Evolutionary conservation across 257 asterid species (phyloP).

Genomic region (Buddleja alternifolia): DNA sequence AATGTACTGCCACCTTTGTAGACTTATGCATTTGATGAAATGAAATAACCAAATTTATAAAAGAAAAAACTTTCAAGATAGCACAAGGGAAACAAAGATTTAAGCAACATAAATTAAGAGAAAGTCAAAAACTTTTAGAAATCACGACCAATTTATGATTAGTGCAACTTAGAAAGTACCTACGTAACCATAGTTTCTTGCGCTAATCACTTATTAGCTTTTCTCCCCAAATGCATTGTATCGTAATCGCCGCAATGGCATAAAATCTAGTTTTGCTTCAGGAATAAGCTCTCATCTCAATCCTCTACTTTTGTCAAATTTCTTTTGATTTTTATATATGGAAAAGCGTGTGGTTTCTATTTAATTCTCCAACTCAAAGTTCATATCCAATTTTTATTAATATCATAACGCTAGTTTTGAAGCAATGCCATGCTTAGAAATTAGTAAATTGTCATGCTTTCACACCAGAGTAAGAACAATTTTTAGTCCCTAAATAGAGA

Average conservation of each 20-base stretch:
- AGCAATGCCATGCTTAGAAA: slow-evolving; percentile 32
- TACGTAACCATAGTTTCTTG: too few species aligned
- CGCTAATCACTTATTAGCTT: not conserved
- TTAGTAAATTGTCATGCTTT: slow-evolving; percentile 18
- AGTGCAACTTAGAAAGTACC: not conserved
- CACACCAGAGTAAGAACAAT: slow-evolving; percentile 21
- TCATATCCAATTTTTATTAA: not conserved
- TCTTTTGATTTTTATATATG: slow-evolving; percentile 12
- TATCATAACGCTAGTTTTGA: slow-evolving; percentile 1
- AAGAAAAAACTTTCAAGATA: too few species aligned
- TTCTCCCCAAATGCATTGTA: slow-evolving; percentile 23
- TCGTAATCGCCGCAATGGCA: slow-evolving; percentile 35
- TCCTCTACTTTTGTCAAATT: not conserved
- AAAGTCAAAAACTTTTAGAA: slow-evolving; percentile 14
- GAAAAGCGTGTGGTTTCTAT: slow-evolving; percentile 36
- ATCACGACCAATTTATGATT: not conserved
- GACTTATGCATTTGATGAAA: too few species aligned
- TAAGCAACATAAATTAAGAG: slow-evolving; percentile 9
- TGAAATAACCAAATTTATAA: too few species aligned
- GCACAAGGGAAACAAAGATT: slow-evolving; percentile 5
- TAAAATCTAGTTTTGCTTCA: slow-evolving; percentile 32
- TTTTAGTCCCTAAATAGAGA: not conserved
- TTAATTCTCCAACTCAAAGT: slow-evolving; percentile 8
- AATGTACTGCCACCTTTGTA: too few species aligned
- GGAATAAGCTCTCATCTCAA: not conserved